Evolutionary conservation across 768 basidiomycete species (phyloP).

Genomic region (Stropharia rugosoannulata): DNA sequence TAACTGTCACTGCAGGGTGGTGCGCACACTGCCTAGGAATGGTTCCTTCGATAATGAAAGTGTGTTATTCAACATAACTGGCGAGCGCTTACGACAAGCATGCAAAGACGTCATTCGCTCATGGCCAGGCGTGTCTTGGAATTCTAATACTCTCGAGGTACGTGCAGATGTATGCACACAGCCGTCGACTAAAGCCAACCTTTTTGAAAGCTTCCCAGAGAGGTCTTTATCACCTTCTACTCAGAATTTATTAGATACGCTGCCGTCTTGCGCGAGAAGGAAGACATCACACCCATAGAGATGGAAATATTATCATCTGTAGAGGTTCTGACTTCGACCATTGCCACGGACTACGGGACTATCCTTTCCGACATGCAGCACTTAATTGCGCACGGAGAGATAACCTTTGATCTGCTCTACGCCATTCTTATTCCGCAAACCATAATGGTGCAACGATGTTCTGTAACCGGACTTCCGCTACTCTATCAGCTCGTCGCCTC

Average conservation of each 20-base stretch:
- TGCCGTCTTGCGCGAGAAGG: slow-evolving; percentile 34
- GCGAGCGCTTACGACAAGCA: slow-evolving; percentile 52
- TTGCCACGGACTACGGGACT: slow-evolving; percentile 46
- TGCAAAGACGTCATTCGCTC: slow-evolving; percentile 57
- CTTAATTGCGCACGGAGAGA: slow-evolving; percentile 53
- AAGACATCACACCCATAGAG: slow-evolving; percentile 37
- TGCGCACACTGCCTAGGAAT: slow-evolving; percentile 45
- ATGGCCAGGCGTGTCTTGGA: slow-evolving; percentile 65
- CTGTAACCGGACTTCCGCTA: slow-evolving; percentile 50
- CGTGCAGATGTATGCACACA: not conserved
- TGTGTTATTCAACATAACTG: slow-evolving; percentile 57
- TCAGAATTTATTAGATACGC: slow-evolving; percentile 44
- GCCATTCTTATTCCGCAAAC: slow-evolving; percentile 56
- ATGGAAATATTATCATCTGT: slow-evolving; percentile 41
- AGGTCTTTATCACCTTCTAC: slow-evolving; percentile 54
- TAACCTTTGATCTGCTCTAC: slow-evolving; percentile 56
- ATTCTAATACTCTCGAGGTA: slow-evolving; percentile 55
- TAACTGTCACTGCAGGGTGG: slow-evolving; percentile 33
- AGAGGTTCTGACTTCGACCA: slow-evolving; percentile 47
- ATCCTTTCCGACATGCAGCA: slow-evolving; percentile 46
- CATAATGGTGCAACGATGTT: slow-evolving; percentile 49
- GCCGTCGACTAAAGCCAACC: not conserved
- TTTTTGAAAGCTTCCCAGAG: slow-evolving; percentile 46
- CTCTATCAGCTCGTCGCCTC: slow-evolving; percentile 46
- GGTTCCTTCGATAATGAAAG: slow-evolving; percentile 37